Base-by-base conservation (phyloP, 2,329 filamentous ascomycete genomes). In the Metarhizium humberi region DNA sequence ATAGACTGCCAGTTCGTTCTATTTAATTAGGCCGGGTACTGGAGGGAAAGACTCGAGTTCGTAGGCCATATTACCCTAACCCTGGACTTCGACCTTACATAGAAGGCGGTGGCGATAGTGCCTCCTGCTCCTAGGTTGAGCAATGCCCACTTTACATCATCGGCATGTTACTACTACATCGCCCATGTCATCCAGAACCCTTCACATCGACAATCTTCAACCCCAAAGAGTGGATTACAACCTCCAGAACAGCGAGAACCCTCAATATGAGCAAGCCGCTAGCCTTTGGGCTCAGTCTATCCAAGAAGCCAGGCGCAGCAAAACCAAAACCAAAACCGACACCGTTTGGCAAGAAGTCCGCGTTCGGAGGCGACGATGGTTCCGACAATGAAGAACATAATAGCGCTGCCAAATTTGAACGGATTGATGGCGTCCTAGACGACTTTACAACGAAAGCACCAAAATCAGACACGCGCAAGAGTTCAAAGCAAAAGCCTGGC, bases 341-440 rank as follows among this genome's bases (percentile, higher is more conserved):
- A 1, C 45, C 51, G 6, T 42, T 51, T 6, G 81, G 76, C 61
- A 72, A 76, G 61, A 84, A 79, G 64, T 71, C 78, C 1, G 75
- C 82, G 58, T 84, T 88, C 61, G 81, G 80, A 58, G 79, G 78
- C 58, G 78, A 79, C 34, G 59, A 77, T 58, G 78, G 80, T 61
- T 80, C 77, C 1, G 83, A 84, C 58, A 74, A 81, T 54, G 79
- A 79, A 49, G 61, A 64, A 14, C 46, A 66, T 6, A 61, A 63
- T 18, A 66, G 67, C 42, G 67, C 66, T 13, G 69, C 69, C 18
- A 74, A 75, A 52, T 70, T 73, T 25, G 78, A 85, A 60, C 75
- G 79, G 50, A 84, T 89, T 62, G 85, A 88, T 58, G 81, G 75
- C 52, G 84, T 85, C 61, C 73, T 87, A 54, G 78, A 81, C 59